phyloP scores from a whole-genome alignment of 495 filamentous ascomycete species.

The Trichoderma parareesei region DNA sequence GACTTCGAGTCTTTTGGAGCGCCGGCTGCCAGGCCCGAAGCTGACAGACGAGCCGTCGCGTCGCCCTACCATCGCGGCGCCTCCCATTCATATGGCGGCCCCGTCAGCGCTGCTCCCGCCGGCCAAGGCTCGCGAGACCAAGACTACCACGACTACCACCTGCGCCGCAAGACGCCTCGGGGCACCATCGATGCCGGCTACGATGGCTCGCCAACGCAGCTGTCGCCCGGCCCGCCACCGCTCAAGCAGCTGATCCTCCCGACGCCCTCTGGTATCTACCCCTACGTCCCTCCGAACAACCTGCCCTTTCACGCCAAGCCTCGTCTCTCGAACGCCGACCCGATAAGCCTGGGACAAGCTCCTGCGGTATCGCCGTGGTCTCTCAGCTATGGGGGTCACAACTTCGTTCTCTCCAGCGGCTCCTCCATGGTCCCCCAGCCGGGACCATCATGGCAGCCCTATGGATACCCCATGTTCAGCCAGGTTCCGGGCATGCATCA shows the following conservation, averaged over 20 bases:
- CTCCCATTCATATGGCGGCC: neutral
- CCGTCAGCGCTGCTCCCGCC: neutral
- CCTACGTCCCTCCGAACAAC: neutral
- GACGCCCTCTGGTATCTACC: slow-evolving; percentile 21
- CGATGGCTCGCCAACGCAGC: slow-evolving; percentile 75
- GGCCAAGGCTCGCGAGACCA: neutral
- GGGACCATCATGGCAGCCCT: neutral
- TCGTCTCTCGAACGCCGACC: neutral
- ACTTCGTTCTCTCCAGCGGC: neutral
- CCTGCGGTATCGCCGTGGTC: neutral
- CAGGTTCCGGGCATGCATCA: neutral
- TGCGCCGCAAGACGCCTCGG: slow-evolving; percentile 88
- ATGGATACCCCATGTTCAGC: slow-evolving; percentile 2
- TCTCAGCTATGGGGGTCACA: neutral
- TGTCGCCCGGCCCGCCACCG: slow-evolving; percentile 65
- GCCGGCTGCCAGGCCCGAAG: neutral
- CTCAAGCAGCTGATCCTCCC: slow-evolving; percentile 83
- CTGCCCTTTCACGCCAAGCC: slow-evolving; percentile 1
- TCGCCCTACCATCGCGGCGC: neutral
- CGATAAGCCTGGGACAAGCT: neutral
- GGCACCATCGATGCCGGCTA: slow-evolving; percentile 91
- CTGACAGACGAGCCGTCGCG: neutral
- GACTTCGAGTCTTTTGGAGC: neutral
- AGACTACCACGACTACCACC: slow-evolving; percentile 75
- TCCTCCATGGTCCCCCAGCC: neutral